Conservation (phyloP, 2,329 filamentous ascomycete genomes). For the Cephalotrichum gorgonifer region DNA sequence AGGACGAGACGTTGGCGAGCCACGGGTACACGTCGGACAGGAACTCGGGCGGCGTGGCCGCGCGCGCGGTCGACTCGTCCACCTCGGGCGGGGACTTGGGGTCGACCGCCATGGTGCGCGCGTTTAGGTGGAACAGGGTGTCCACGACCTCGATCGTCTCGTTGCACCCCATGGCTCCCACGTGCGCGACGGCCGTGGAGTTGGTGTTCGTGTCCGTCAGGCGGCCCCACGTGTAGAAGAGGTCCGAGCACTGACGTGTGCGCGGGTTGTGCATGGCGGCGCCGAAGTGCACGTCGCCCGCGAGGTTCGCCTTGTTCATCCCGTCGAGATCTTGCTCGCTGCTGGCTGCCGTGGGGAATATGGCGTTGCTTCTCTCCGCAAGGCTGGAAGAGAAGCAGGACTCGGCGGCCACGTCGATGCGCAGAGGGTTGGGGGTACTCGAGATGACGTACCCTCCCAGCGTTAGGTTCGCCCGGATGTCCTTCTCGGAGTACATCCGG, state of each 20-base stretch:
- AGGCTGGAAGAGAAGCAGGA: conserved; percentile 3
- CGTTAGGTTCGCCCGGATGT: conserved; percentile 15
- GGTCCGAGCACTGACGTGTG: conserved; percentile 17
- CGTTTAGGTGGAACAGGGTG: conserved; percentile 13
- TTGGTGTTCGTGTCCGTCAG: conserved; percentile 13
- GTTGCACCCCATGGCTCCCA: conserved; percentile 26
- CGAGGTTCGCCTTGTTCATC: neutral
- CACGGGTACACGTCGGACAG: conserved; percentile 18
- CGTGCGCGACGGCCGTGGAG: conserved; percentile 15
- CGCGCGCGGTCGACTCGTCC: conserved; percentile 12
- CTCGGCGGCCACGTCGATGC: conserved; percentile 12
- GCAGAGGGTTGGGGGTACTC: conserved; percentile 10
- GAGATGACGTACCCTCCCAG: conserved; percentile 8
- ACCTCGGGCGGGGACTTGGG: conserved; percentile 15
- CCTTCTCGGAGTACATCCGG: conserved; percentile 11
- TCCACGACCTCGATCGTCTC: conserved; percentile 21
- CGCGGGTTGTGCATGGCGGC: neutral
- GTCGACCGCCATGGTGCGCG: conserved; percentile 16
- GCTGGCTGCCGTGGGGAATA: conserved; percentile 10
- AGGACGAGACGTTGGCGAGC: conserved; percentile 15
- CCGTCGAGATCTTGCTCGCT: neutral
- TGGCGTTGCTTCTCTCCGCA: conserved; percentile 11
- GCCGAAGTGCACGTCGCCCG: neutral
- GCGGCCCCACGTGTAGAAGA: conserved; percentile 24
- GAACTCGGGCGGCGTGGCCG: conserved; percentile 11